Evolutionary conservation across 2,329 filamentous ascomycete genomes (phyloP).

Genomic region (Hortaea sp.): DNA sequence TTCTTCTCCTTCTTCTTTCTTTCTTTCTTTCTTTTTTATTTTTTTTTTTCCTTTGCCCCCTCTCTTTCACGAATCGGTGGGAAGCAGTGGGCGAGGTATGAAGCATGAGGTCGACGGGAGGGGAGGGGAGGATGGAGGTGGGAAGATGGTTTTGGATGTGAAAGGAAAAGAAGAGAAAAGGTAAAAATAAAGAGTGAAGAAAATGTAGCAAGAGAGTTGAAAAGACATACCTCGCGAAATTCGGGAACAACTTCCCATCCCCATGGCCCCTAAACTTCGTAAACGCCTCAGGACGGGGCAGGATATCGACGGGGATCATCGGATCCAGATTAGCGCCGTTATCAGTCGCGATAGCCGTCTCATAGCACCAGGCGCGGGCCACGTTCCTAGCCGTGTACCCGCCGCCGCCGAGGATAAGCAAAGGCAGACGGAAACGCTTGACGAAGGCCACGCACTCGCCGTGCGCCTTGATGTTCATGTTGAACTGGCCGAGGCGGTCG

Average conservation of each 20-base stretch:
- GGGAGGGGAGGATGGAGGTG: no score
- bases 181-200: no score
- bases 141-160: no score
- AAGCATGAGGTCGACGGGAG: no score
- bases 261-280: slow-evolving; percentile 58
- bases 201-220: no score
- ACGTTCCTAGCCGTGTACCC: slow-evolving; percentile 97
- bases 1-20: no score
- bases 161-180: no score
- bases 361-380: slow-evolving; percentile 90
- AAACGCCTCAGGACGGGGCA: slow-evolving; percentile 83
- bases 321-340: slow-evolving; percentile 53
- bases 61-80: no score
- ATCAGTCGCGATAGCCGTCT: slow-evolving; percentile 82
- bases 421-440: slow-evolving; percentile 68
- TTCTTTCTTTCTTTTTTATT: no score
- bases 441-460: slow-evolving; percentile 83
- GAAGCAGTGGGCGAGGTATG: no score
- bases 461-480: slow-evolving; percentile 90
- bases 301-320: slow-evolving; percentile 60
- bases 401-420: slow-evolving; percentile 86
- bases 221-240: not conserved
- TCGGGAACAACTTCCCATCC: slow-evolving; percentile 65
- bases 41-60: no score
- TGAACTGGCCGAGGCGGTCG: slow-evolving; percentile 89